Percentiles rank a stretch among this genome's conserved stretches.
Conservation (phyloP, 208 protist species). For the Trypanosoma melophagium region DNA sequence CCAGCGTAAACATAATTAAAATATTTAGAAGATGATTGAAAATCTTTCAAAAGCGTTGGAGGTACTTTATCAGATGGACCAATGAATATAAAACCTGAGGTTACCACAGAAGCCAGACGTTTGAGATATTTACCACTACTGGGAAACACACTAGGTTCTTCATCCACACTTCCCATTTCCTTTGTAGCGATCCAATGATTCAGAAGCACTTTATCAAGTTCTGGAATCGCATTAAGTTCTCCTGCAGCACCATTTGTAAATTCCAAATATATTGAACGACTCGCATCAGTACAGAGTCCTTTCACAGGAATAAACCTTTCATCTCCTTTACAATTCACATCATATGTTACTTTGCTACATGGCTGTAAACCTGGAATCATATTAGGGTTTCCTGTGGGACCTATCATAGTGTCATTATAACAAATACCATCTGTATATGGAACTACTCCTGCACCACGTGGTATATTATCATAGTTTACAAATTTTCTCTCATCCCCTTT, state of each 20-base stretch:
- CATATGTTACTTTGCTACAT: conserved; percentile 22
- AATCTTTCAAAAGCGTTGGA: conserved; percentile 31
- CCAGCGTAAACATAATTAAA: conserved; percentile 67
- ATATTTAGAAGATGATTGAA: conserved; percentile 32
- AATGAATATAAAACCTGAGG: conserved; percentile 55
- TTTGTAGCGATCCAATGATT: conserved; percentile 60
- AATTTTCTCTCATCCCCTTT: conserved; percentile 3
- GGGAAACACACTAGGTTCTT: conserved; percentile 11
- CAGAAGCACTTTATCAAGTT: conserved; percentile 48
- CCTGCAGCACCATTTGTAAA: conserved; percentile 29
- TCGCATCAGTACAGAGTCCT: conserved; percentile 15
- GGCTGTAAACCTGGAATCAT: conserved; percentile 17
- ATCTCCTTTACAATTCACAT: conserved; percentile 9
- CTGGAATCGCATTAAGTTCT: conserved; percentile 28
- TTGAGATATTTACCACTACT: conserved; percentile 32
- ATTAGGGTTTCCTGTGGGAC: conserved; percentile 1
- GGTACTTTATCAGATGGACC: conserved; percentile 53
- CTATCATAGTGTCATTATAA: conserved; percentile 8
- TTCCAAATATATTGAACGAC: conserved; percentile 7
- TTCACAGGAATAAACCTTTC: conserved; percentile 6
- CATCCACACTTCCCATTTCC: conserved; percentile 25
- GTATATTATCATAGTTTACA: conserved; percentile 39
- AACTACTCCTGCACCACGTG: conserved; percentile 10
- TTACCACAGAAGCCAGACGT: conserved; percentile 46
- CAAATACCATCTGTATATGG: conserved; percentile 34